phyloP scores from a whole-genome alignment of 2,329 filamentous ascomycete genomes.

The Alternaria burnsii region DNA sequence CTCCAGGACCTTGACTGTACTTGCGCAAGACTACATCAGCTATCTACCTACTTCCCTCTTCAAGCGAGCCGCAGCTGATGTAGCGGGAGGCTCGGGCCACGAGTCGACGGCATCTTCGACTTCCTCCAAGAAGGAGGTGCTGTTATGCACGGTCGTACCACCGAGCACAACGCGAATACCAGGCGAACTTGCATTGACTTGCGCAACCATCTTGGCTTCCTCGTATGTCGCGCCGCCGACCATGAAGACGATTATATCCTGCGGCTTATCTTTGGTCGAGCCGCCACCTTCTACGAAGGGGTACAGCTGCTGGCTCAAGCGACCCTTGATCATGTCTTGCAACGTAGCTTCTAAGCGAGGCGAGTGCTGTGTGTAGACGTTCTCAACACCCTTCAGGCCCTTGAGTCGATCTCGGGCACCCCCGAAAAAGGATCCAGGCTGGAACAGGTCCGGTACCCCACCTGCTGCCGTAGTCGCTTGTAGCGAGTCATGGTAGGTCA shows the following conservation, averaged over 20 bases:
- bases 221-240: slow-evolving; percentile 94
- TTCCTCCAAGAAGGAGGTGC: slow-evolving; percentile 86
- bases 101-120: slow-evolving; percentile 85
- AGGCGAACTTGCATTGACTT: slow-evolving; percentile 89
- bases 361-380: slow-evolving; percentile 98
- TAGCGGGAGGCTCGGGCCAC: slow-evolving; percentile 73
- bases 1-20: not conserved
- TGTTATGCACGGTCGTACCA: slow-evolving; percentile 88
- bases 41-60: slow-evolving; percentile 67
- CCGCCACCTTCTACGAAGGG: slow-evolving; percentile 92
- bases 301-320: slow-evolving; percentile 84
- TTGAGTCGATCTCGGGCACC: slow-evolving; percentile 89
- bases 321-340: slow-evolving; percentile 92
- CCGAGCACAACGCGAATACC: slow-evolving; percentile 89
- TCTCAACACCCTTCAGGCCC: slow-evolving; percentile 95
- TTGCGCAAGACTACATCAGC: not conserved
- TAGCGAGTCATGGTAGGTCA: slow-evolving; percentile 86
- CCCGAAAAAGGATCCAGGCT: slow-evolving; percentile 86
- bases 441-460: slow-evolving; percentile 90
- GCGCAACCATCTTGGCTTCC: slow-evolving; percentile 94
- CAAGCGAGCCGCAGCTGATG: slow-evolving; percentile 67
- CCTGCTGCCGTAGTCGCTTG: slow-evolving; percentile 76
- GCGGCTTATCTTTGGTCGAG: slow-evolving; percentile 90
- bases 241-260: slow-evolving; percentile 95
- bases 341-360: slow-evolving; percentile 86